Base-by-base conservation (phyloP, 768 basidiomycete genomes). In the Mrakia hoshinonis region DNA sequence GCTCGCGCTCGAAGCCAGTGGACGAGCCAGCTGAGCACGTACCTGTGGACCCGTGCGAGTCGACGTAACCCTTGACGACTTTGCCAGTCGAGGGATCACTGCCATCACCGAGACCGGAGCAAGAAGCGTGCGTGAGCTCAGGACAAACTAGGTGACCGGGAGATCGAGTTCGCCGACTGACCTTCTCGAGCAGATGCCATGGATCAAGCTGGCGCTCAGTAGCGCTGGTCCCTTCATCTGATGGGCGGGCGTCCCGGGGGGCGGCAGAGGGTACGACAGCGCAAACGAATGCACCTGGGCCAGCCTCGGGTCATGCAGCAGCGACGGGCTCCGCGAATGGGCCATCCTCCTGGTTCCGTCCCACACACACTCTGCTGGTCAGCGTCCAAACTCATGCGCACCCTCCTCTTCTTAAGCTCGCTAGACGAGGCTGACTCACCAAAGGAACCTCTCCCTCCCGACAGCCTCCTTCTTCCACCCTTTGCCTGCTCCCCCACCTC, bases 41-140 rank as follows among this genome's bases (percentile, higher is more conserved):
- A 58, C 55, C 55, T 31, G 58, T 61, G 24, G 47, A 49, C 18
- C 64, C 31, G 26, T 54, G 49, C 2, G 70, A 55, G 49, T 70
- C 69, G 2, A 72, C 55, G 64, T 72, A 72, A 10, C 70, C 70
- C 48, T 72, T 72, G 38, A 65, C 54, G 70, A 72, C 65, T 34
- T 60, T 67, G 29, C 70, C 70, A 11, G 64, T 72, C 5, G 47
- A 29, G 7, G 65, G 55, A 22, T 72, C 70, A 15, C 52, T 58
- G 18, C n/a, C n/a, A n/a, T n/a, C n/a, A n/a, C n/a, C 20, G 52
- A 6, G 15, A 15, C 4, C 22, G 39, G 4, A 38, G 29, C 5
- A 24, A 24, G 10, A 12, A 12, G 24, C 5, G 36, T 12, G 38
- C 4, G 39, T 46, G 29, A 39, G 24, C 31, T 46, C 39, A 43